Conservation (phyloP, 176 grass and related monocot species). For the Lolium rigidum region DNA sequence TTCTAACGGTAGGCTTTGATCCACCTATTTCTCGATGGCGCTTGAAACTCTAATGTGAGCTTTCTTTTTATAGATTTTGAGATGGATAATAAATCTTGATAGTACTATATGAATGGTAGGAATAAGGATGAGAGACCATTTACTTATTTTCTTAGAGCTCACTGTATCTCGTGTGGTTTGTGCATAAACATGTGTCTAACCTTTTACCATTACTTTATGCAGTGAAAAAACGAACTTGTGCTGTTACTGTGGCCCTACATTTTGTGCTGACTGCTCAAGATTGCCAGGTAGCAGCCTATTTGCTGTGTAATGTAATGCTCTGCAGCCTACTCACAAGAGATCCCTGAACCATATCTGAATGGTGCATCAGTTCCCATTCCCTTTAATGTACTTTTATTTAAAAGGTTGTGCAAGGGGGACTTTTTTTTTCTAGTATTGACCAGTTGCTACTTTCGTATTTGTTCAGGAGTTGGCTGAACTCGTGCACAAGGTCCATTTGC, state of each 20-base stretch:
- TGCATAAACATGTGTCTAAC: background rate
- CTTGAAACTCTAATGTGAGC: background rate
- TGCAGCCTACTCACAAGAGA: background rate
- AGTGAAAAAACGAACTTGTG: constrained; percentile 11
- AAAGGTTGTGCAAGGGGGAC: background rate
- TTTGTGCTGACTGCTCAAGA: constrained; percentile 12
- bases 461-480: constrained; percentile 81
- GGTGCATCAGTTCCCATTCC: background rate
- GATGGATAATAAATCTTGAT: background rate
- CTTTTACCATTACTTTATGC: background rate
- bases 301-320: too few relatives aligned
- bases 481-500: constrained; percentile 80
- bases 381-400: constrained; percentile 1
- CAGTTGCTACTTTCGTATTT: constrained; percentile 23
- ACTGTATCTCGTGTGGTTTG: background rate
- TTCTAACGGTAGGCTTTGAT: background rate
- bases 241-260: background rate
- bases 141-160: background rate
- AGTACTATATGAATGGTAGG: background rate
- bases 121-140: background rate
- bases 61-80: background rate
- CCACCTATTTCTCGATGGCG: background rate
- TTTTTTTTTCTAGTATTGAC: background rate
- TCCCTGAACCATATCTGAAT: background rate
- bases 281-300: background rate